Percentiles rank a stretch among this genome's conserved stretches.
Evolutionary conservation across 768 basidiomycete species (phyloP).

Genomic region (Serendipita sp.): DNA sequence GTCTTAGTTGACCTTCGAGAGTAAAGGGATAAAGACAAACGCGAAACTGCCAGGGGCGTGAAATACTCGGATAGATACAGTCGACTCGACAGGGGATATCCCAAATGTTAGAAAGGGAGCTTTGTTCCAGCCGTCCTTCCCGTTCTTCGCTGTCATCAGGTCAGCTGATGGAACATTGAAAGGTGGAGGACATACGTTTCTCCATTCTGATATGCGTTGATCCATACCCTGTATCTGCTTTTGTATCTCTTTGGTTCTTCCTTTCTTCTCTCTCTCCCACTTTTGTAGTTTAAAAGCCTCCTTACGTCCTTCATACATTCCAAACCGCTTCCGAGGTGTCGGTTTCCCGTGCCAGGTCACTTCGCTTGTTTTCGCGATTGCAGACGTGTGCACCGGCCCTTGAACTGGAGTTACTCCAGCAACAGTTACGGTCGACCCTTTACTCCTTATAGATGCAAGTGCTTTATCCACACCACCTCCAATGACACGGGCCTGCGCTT

Average conservation of each 20-base stretch:
- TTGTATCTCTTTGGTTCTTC: background rate
- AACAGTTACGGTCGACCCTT: background rate
- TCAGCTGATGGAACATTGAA: background rate
- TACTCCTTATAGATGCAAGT: background rate
- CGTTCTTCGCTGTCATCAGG: background rate
- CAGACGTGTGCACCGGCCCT: background rate
- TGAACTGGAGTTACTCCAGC: background rate
- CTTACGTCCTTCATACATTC: constrained; percentile 7
- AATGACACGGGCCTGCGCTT: background rate
- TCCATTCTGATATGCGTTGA: background rate
- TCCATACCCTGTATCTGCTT: constrained; percentile 2
- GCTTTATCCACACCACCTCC: constrained; percentile 2
- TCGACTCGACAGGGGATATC: background rate
- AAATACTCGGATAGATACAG: background rate
- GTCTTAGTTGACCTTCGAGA: no score
- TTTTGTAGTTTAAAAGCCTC: background rate
- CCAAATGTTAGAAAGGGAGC: background rate
- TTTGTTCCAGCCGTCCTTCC: constrained; percentile 1
- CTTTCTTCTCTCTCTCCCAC: background rate
- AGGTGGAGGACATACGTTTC: background rate
- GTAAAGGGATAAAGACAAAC: no score
- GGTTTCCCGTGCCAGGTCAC: background rate
- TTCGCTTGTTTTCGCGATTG: background rate
- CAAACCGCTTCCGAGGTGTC: background rate
- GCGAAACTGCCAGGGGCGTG: no score